These are phyloP conservation scores for Thermoascus crustaceus DNA, from an alignment of 2,329 filamentous ascomycete genomes.

Conservation along the genomic window DNA sequence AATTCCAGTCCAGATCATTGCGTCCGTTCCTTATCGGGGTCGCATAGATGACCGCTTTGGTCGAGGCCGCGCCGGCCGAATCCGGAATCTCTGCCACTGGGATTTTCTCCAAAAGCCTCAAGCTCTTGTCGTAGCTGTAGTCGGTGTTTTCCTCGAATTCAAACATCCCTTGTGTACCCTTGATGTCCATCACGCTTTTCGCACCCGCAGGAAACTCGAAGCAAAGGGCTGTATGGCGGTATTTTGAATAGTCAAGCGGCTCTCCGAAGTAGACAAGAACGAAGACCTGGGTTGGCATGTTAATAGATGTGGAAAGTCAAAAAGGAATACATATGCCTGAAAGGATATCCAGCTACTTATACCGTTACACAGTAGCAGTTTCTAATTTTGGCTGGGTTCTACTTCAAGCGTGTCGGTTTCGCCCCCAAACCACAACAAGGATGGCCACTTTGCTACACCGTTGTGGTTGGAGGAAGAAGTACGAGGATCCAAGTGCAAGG, in stretches of 20 bases:
- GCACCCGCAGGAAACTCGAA: constrained; percentile 12
- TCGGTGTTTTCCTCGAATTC: constrained; percentile 7
- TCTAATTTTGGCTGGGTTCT: no score
- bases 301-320: no score
- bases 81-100: constrained; percentile 12
- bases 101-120: constrained; percentile 11
- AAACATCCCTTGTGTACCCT: constrained; percentile 21
- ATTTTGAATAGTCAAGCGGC: constrained; percentile 22
- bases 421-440: no score
- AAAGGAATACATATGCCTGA: no score
- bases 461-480: no score
- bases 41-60: constrained; percentile 12
- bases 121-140: constrained; percentile 8
- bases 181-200: constrained; percentile 17
- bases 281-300: constrained; percentile 16
- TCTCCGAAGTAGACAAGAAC: constrained; percentile 21
- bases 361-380: no score
- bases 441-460: no score
- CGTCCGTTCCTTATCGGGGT: constrained; percentile 18
- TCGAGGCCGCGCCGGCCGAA: constrained; percentile 8
- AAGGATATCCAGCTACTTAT: no score
- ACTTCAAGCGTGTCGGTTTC: no score
- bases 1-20: constrained; percentile 22
- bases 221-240: constrained; percentile 23
- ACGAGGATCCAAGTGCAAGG: no score